A percentile compares a stretch with the other conserved stretches of the same genome.
Evolutionary conservation across 257 asterid genomes (phyloP).

Genomic region (Salvia hispanica): DNA sequence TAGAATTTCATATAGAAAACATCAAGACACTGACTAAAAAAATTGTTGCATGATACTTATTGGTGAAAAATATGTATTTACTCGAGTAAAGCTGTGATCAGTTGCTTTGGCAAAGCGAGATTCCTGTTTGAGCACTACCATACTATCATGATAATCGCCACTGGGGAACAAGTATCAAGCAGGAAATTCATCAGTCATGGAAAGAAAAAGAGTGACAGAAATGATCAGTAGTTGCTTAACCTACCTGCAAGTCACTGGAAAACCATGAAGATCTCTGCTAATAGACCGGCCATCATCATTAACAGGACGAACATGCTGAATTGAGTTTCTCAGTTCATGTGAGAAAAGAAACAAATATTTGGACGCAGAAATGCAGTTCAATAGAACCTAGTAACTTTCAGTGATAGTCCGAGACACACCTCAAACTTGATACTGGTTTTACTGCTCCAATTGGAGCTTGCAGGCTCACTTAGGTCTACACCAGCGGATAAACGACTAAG

Average conservation of each 20-base stretch:
- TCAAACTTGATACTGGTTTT: slow-evolving; percentile 91
- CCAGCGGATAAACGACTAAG: slow-evolving; percentile 86
- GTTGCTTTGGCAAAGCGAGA: slow-evolving; percentile 85
- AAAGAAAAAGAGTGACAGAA: slow-evolving; percentile 12
- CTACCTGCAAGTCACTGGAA: slow-evolving; percentile 96
- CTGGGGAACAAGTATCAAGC: slow-evolving; percentile 49
- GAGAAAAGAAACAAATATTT: slow-evolving; percentile 15
- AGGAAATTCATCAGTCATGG: slow-evolving; percentile 16
- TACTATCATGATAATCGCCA: slow-evolving; percentile 82
- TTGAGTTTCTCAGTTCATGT: slow-evolving; percentile 28
- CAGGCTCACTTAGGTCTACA: slow-evolving; percentile 89
- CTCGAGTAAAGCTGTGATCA: slow-evolving; percentile 74
- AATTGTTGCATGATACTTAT: not conserved
- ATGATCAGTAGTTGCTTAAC: slow-evolving; percentile 24
- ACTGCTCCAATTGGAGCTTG: slow-evolving; percentile 93
- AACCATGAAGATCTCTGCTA: slow-evolving; percentile 84
- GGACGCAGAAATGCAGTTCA: slow-evolving; percentile 17
- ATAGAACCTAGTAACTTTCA: slow-evolving; percentile 10
- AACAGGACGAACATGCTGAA: slow-evolving; percentile 81
- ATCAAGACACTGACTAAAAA: slow-evolving; percentile 14
- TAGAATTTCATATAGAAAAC: slow-evolving; percentile 25
- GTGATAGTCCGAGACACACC: slow-evolving; percentile 46
- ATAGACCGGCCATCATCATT: slow-evolving; percentile 82
- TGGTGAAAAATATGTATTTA: slow-evolving; percentile 40
- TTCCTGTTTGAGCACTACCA: slow-evolving; percentile 93